Evolutionary conservation across 306 rosid species (phyloP), one percentile per base, ranked within the genome.

Genomic region (Coriaria nepalensis): DNA sequence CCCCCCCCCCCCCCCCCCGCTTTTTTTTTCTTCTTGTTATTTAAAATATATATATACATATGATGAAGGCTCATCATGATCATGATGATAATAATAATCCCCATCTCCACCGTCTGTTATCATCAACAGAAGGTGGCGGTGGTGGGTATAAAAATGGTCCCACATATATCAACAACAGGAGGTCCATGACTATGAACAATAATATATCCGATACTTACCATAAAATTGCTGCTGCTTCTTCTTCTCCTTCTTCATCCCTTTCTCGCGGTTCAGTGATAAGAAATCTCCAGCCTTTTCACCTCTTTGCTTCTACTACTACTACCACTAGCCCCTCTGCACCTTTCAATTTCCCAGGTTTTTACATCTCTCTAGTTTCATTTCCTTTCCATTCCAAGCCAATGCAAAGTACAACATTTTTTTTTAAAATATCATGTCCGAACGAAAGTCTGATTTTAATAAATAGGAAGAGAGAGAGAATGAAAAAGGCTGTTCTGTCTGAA

Each of bases 321-420:
- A 7, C 59, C 13, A 29, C 67, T 65, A 55, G 33, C 53, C 42
- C 63, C 10, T 47, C 74, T 68, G 29, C 29, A 20, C 29, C 29
- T 20, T 62, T 60, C 79, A 71, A 64, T 58, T 51, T 70, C 66
- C 57, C 90, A 72, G 81, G 94, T 77, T 62, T 77, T 62, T 55
- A 57, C 60, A 36, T 32, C 40, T 1, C 32, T 56, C 43, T 20
- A 29, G 0, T 2, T 37, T 58, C 45, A 20, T 44, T 52, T 33
- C 29, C 2, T 7, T 32, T 61, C 20, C 37, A 20, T 32, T 61
- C 20, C 37, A 20, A 10, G 52, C 61, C 62, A 51, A 13, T 38
- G 35, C 61, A 40, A 11, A 8, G 6, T 6, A 7, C 11, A 10
- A 5, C 40, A 53, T 36, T 40, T 52, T 50, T 42, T 47, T n/a